Conservation (phyloP, 208 protist genomes). For the Leishmania aethiopica region DNA sequence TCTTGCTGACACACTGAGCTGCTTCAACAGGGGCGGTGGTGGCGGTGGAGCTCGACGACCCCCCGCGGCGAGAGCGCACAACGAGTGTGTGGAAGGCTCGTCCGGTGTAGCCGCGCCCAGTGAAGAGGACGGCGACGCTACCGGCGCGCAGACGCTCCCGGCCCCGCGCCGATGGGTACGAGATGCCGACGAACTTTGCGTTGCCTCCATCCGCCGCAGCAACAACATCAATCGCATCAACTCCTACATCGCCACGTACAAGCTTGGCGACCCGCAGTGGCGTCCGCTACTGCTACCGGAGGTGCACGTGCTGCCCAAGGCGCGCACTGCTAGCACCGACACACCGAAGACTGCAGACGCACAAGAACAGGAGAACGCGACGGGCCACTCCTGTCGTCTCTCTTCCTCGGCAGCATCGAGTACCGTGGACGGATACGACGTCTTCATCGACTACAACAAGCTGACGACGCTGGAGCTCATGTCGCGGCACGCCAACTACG, state of each 20-base stretch:
- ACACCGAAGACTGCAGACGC: neutral
- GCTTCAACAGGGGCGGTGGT: conserved; percentile 9
- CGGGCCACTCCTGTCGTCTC: neutral
- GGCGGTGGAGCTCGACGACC: neutral
- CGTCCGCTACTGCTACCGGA: conserved; percentile 72
- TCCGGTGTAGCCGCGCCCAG: neutral
- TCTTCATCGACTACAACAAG: conserved; percentile 83
- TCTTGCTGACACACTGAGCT: conserved; percentile 13
- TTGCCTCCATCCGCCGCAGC: conserved; percentile 71
- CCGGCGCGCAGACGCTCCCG: conserved; percentile 12
- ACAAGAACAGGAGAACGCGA: neutral
- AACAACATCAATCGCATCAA: conserved; percentile 81
- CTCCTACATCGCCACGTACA: conserved; percentile 88
- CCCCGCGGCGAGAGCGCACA: neutral
- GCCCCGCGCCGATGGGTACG: conserved; percentile 76
- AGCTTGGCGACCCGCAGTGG: conserved; percentile 88
- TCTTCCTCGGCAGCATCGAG: neutral
- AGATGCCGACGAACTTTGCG: conserved; percentile 85
- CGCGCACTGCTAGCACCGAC: neutral
- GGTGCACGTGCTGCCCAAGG: conserved; percentile 50
- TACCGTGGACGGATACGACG: conserved; percentile 22
- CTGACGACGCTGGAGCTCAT: conserved; percentile 74
- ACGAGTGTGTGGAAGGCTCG: neutral
- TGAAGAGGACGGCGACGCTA: neutral
- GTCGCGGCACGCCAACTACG: conserved; percentile 79